Evolutionary conservation across 1,139 yeast species (phyloP).

Genomic region (Yamadazyma diospyri): DNA sequence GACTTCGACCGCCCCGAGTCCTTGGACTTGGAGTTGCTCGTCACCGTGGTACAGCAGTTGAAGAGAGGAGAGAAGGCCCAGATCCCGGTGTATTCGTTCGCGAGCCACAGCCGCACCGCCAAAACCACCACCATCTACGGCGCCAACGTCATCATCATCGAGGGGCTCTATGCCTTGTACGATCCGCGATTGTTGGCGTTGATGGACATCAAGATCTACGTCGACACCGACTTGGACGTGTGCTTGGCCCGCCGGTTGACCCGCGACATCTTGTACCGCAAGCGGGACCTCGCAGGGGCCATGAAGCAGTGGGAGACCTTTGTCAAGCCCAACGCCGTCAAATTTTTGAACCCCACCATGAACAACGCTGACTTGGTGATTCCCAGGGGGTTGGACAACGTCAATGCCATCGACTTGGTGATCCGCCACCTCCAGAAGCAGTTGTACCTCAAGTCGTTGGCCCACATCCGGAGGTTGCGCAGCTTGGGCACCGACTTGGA

Average conservation of each 20-base stretch:
- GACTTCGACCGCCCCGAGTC: slow-evolving; percentile 89
- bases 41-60: slow-evolving; percentile 58
- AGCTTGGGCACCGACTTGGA: slow-evolving; percentile 45
- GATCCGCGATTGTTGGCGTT: slow-evolving; percentile 65
- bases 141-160: slow-evolving; percentile 87
- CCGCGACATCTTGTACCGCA: slow-evolving; percentile 82
- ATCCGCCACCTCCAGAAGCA: slow-evolving; percentile 78
- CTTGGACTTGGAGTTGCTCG: slow-evolving; percentile 71
- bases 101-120: slow-evolving; percentile 66
- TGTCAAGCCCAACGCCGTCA: slow-evolving; percentile 89
- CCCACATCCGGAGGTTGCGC: slow-evolving; percentile 60
- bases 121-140: slow-evolving; percentile 81
- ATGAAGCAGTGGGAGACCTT: slow-evolving; percentile 85
- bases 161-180: slow-evolving; percentile 84
- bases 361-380: slow-evolving; percentile 78
- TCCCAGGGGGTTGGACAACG: slow-evolving; percentile 85
- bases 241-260: slow-evolving; percentile 86
- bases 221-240: slow-evolving; percentile 89
- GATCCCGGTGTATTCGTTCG: slow-evolving; percentile 86
- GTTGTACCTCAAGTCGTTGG: slow-evolving; percentile 56
- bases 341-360: slow-evolving; percentile 75
- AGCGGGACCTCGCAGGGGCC: slow-evolving; percentile 78
- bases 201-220: slow-evolving; percentile 85
- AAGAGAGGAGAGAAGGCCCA: slow-evolving; percentile 57
- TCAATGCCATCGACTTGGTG: slow-evolving; percentile 73